Percentiles rank a stretch among this genome's conserved stretches.
Conservation (phyloP, 352 stramenopile genomes). For the Globisporangium nodosum region DNA sequence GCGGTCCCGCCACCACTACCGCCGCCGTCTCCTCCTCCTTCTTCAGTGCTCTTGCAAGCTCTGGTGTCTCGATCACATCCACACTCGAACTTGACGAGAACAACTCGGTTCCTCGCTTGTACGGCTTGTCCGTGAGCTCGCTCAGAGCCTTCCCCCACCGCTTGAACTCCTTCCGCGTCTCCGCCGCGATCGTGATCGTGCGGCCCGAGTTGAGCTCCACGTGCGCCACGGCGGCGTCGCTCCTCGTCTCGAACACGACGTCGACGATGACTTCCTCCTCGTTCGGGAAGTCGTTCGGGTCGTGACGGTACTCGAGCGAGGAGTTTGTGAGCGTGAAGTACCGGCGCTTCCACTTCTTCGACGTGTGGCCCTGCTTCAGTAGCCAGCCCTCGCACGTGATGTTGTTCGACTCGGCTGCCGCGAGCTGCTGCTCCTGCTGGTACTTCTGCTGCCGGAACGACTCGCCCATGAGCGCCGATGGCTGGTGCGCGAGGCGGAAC, state of each 20-base stretch:
- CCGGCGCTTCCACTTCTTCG: conserved; percentile 47
- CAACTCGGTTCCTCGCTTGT: not conserved
- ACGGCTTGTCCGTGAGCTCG: conserved; percentile 28
- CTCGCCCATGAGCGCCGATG: not conserved
- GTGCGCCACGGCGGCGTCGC: conserved; percentile 28
- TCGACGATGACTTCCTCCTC: conserved; percentile 44
- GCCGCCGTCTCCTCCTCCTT: not conserved
- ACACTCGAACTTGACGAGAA: not conserved
- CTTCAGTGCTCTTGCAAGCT: not conserved
- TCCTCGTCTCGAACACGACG: conserved; percentile 30
- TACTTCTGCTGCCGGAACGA: not conserved
- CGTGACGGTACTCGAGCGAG: conserved; percentile 60
- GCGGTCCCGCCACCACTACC: not conserved
- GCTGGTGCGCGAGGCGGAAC: conserved; percentile 1
- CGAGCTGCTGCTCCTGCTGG: not conserved
- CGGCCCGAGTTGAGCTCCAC: conserved; percentile 52
- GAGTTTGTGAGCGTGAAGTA: conserved; percentile 58
- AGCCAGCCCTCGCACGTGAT: conserved; percentile 45
- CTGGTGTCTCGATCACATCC: not conserved
- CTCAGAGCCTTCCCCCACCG: conserved; percentile 56
- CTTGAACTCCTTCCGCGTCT: conserved; percentile 36
- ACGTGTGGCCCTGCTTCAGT: conserved; percentile 39
- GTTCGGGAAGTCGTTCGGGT: conserved; percentile 36
- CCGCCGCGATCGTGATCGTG: conserved; percentile 36
- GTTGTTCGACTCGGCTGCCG: not conserved